A percentile compares a stretch with the other conserved stretches of the same genome.
phyloP scores from a whole-genome alignment of 345 rosid genomes.

The Eucalyptus brandiana region DNA sequence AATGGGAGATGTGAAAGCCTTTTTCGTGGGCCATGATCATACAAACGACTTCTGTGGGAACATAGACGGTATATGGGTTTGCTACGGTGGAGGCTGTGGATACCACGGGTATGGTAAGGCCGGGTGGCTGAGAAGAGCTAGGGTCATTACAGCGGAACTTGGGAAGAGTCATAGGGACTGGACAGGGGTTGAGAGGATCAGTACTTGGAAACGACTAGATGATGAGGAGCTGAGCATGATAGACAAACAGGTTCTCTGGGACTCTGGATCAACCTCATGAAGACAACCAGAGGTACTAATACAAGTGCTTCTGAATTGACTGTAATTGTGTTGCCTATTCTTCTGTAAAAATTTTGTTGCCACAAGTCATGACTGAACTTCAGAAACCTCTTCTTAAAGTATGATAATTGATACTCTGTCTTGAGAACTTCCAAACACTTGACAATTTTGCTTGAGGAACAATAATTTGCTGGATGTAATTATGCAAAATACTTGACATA shows the following conservation, averaged over 20 bases:
- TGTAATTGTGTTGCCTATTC: neutral
- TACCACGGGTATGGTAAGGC: slow-evolving; percentile 80
- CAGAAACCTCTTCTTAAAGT: neutral
- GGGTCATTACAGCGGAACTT: slow-evolving; percentile 61
- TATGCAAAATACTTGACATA: neutral
- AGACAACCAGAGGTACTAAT: neutral
- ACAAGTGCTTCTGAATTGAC: neutral
- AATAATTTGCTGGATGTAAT: neutral
- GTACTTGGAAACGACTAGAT: slow-evolving; percentile 84
- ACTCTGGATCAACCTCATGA: neutral
- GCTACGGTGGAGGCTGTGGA: slow-evolving; percentile 94
- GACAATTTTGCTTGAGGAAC: neutral
- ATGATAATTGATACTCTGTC: neutral
- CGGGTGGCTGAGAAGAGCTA: slow-evolving; percentile 70
- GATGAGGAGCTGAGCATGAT: slow-evolving; percentile 56
- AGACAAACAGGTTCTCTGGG: slow-evolving; percentile 73
- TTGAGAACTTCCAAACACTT: neutral
- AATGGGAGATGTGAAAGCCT: slow-evolving; percentile 77
- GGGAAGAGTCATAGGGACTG: slow-evolving; percentile 34
- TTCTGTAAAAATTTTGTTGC: neutral
- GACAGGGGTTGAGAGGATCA: slow-evolving; percentile 44
- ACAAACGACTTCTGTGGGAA: slow-evolving; percentile 79
- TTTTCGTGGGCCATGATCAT: slow-evolving; percentile 85
- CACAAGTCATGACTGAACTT: neutral
- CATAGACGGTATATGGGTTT: slow-evolving; percentile 69